Base-by-base conservation (phyloP, 495 filamentous ascomycete genomes). In the Amniculicola lignicola region DNA sequence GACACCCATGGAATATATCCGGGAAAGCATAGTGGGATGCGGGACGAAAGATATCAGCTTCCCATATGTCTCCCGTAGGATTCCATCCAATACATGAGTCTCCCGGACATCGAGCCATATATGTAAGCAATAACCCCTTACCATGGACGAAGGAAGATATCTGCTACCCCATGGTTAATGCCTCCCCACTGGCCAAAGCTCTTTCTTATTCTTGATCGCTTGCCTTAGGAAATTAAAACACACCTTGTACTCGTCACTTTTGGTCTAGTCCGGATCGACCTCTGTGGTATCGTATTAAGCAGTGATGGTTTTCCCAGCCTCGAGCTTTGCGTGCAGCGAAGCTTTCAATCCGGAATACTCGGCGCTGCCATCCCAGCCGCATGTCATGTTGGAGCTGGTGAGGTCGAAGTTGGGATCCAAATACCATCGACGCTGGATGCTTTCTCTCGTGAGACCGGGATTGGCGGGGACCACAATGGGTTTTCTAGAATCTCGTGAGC, bases 371-470 rank as follows among this genome's bases (percentile, higher is more conserved):
- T 47, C 43, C 5, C 11, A 47, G 4, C 28, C 15, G n/a, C 43
- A 47, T 2, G 43, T 47, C 19, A 28, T 47, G 43, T 47, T 47
- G 3, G 43, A 28, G 15, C 24, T 28, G 10, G 21, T 47, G 2
- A 28, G 6, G 43, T 47, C 43, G 23, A 2, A n/a, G n/a, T 12
- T 33, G 3, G 43, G 43, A 2, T 33, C 7, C 21, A 6, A 28
- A 3, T 5, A 47, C 43, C 43, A 47, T 4, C 43, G 43, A 6
- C 43, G 43, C 16, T 47, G 43, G 4, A 47, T 47, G 43, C 24
- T 47, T 28, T 47, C 43, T 33, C 28, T 28, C 19, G 7, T 28
- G 28, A 19, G 15, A 15, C n/a, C 19, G 7, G 43, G 6, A 4
- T 2, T 28, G n/a, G n/a, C n/a, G n/a, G n/a, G n/a, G n/a, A n/a